Evolutionary conservation across 345 rosid genomes (phyloP), one percentile per base, ranked within the genome.

Genomic region (Citrus australasica): DNA sequence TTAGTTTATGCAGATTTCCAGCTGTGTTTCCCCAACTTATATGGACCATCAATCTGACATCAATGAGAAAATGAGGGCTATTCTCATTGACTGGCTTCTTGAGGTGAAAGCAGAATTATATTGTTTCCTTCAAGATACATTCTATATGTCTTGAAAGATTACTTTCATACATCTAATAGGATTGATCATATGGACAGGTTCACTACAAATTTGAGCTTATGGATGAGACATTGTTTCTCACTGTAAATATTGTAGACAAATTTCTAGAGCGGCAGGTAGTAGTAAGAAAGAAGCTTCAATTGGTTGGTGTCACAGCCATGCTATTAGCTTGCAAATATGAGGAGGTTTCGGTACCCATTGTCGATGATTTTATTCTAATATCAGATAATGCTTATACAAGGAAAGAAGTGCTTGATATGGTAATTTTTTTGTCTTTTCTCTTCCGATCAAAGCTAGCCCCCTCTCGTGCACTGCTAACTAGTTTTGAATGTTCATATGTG

Each of bases 181-280:
- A 63, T 16, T 30, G 22, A 63, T 6, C 9, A 6, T 28, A 63
- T 28, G 16, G 1, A 53, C 86, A 95, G 98, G 99, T 96, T 30
- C 99, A 96, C 80, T 94, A 96, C 92, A 96, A 96, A 89, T 96
- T 96, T 80, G 98, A 96, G 80, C 84, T 96, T 84, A 92, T 92
- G 98, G 98, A 96, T 5, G 99, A 94, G 83, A 96, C 99, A 1
- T 80, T 96, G 59, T 94, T 87, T 82, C 94, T 96, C 30, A 96
- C 96, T 7, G 88, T 96, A 82, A 97, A 97, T 85, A 89, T 96
- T 70, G 90, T 92, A 1, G 99, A 97, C 69, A 90, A 98, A 75
- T 97, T 97, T 79, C 83, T 97, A 76, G 85, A 68, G 90, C 98
- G 0, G 82, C 88, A 88, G n/a, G 83, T 79, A 59, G 78, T 94